These are phyloP conservation scores for Phaeosphaeriaceae sp. DNA, from an alignment of 2,329 filamentous ascomycete species.

Conservation along the genomic window DNA sequence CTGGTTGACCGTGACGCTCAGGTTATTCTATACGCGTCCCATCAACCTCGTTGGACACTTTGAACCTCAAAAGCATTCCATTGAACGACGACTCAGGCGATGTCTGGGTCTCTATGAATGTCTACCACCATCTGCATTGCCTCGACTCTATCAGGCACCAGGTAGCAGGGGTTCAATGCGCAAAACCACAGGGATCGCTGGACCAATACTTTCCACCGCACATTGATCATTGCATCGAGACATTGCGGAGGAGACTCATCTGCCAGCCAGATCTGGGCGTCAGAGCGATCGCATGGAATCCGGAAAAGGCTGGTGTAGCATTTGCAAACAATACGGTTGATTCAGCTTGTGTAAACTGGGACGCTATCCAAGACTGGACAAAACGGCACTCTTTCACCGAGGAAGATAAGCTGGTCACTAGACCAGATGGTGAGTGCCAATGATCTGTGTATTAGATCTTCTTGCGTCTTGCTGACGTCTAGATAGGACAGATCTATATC, in stretches of 20 bases:
- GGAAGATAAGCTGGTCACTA: conserved; percentile 9
- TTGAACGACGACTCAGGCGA: conserved; percentile 11
- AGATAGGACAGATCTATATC: conserved; percentile 2
- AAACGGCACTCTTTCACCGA: conserved; percentile 7
- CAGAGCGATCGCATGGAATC: conserved; percentile 12
- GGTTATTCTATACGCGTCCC: conserved; percentile 13
- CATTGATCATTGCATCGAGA: conserved; percentile 15
- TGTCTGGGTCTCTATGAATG: conserved; percentile 12
- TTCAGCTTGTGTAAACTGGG: conserved; percentile 10
- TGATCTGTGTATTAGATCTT: not conserved
- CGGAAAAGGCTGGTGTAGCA: conserved; percentile 11
- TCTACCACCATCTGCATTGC: conserved; percentile 10
- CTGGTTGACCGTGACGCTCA: not conserved
- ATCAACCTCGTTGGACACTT: conserved; percentile 6
- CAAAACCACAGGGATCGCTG: not conserved
- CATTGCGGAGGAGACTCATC: conserved; percentile 8
- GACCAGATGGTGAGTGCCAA: conserved; percentile 5
- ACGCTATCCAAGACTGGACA: conserved; percentile 12
- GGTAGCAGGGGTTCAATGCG: conserved; percentile 6
- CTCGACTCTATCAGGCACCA: conserved; percentile 12
- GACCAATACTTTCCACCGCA: conserved; percentile 11
- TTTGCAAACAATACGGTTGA: conserved; percentile 14
- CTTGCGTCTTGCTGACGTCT: not conserved
- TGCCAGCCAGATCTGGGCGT: conserved; percentile 13
- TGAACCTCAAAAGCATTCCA: conserved; percentile 8